Conservation (phyloP, 2,329 filamentous ascomycete species). For the Aotearoamyces nothofagi region DNA sequence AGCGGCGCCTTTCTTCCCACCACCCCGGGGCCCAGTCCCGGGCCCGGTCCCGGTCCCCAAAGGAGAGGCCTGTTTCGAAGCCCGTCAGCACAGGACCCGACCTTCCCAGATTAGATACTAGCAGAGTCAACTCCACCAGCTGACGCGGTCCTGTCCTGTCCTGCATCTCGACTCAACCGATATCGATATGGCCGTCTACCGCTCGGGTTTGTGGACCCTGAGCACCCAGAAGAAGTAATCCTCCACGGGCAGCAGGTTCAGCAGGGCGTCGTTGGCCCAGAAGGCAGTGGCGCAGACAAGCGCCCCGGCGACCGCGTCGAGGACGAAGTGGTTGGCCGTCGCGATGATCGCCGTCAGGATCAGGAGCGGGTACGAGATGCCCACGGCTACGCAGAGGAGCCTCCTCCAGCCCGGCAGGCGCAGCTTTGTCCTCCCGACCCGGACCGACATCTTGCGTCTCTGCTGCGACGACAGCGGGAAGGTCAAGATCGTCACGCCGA, state of each 20-base stretch:
- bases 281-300: slow-evolving; percentile 45
- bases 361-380: slow-evolving; percentile 45
- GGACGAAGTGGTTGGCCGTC: slow-evolving; percentile 47
- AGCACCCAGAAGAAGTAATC: slow-evolving; percentile 49
- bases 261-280: slow-evolving; percentile 31
- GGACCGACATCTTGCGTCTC: slow-evolving; percentile 22
- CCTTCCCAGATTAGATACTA: too few species aligned
- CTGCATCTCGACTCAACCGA: too few species aligned
- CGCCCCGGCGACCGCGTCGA: slow-evolving; percentile 50
- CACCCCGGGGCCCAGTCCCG: too few species aligned
- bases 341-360: slow-evolving; percentile 46
- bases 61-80: too few species aligned
- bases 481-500: slow-evolving; percentile 53
- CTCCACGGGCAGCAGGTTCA: slow-evolving; percentile 47
- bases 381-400: slow-evolving; percentile 30
- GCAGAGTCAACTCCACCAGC: too few species aligned
- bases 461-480: slow-evolving; percentile 44
- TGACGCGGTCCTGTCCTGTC: too few species aligned
- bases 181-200: too few species aligned
- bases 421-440: slow-evolving; percentile 20
- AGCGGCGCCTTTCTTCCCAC: too few species aligned
- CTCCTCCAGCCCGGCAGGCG: slow-evolving; percentile 34
- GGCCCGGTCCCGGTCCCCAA: too few species aligned
- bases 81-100: too few species aligned
- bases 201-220: slow-evolving; percentile 44